phyloP scores from a whole-genome alignment of 2,329 filamentous ascomycete genomes.

The Fusarium miscanthi region DNA sequence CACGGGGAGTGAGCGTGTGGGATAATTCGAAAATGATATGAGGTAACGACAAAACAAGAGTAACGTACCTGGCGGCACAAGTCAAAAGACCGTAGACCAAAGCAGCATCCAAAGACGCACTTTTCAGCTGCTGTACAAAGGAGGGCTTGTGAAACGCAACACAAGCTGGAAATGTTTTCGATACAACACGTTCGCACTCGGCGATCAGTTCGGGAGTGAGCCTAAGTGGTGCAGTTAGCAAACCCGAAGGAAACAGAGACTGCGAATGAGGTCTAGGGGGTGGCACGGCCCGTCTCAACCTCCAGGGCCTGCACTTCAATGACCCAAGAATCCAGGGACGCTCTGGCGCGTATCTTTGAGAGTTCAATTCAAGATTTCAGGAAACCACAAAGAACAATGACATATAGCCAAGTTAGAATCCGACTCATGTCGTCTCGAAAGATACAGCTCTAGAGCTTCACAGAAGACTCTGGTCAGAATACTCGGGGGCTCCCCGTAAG shows the following conservation, averaged over 20 bases:
- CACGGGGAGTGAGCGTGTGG: conserved; percentile 37
- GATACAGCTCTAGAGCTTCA: conserved; percentile 3
- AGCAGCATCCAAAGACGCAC: conserved; percentile 63
- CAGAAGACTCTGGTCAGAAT: conserved; percentile 3
- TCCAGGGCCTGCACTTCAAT: neutral
- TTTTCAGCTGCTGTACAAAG: conserved; percentile 70
- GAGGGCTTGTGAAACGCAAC: conserved; percentile 73
- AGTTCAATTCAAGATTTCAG: neutral
- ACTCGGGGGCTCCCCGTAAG: conserved; percentile 41
- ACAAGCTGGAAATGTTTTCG: conserved; percentile 70
- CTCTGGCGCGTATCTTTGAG: neutral
- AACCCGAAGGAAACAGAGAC: conserved; percentile 21
- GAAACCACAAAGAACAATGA: neutral
- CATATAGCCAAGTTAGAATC: neutral
- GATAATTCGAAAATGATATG: conserved; percentile 15
- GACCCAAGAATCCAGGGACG: neutral
- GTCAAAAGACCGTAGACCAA: conserved; percentile 69
- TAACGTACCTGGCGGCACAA: conserved; percentile 66
- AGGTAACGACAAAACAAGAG: conserved; percentile 29
- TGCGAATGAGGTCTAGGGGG: conserved; percentile 15
- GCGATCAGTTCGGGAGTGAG: conserved; percentile 67
- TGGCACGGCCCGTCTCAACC: conserved; percentile 42
- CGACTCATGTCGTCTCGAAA: neutral
- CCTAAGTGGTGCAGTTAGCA: conserved; percentile 48
- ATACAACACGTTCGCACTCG: conserved; percentile 70